Evolutionary conservation across 1,284 basidiomycete genomes (phyloP).

Genomic region (Ganoderma lingzhi): DNA sequence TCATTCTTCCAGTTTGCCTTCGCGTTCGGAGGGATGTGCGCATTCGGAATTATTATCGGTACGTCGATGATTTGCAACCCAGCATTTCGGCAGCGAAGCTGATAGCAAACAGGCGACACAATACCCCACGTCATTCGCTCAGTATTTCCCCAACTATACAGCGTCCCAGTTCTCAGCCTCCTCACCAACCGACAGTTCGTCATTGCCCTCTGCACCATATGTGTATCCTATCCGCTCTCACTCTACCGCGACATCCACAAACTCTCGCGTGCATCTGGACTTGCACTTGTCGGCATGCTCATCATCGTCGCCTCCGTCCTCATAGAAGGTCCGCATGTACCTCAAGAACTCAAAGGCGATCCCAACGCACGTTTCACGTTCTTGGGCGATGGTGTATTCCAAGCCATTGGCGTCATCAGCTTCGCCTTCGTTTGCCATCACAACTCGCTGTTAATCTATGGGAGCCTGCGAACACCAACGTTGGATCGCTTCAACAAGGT

Average conservation of each 20-base stretch:
- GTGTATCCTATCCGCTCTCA: slow-evolving; percentile 94
- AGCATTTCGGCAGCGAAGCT: slow-evolving; percentile 50
- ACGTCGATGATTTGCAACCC: slow-evolving; percentile 46
- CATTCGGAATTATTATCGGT: slow-evolving; percentile 93
- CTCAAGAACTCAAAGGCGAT: slow-evolving; percentile 81
- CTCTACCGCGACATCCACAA: slow-evolving; percentile 98
- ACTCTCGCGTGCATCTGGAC: slow-evolving; percentile 89
- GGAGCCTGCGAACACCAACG: slow-evolving; percentile 91
- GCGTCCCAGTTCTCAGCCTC: slow-evolving; percentile 76
- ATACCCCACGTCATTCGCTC: slow-evolving; percentile 94
- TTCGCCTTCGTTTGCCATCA: slow-evolving; percentile 97
- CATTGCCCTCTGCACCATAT: slow-evolving; percentile 85
- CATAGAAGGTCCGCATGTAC: slow-evolving; percentile 86
- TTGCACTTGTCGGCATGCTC: slow-evolving; percentile 92
- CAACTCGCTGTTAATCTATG: slow-evolving; percentile 95
- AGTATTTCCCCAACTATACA: slow-evolving; percentile 80
- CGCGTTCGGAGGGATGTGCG: slow-evolving; percentile 98
- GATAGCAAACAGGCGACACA: slow-evolving; percentile 75
- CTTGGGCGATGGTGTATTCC: slow-evolving; percentile 82
- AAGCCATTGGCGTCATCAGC: slow-evolving; percentile 94
- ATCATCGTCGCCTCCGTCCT: slow-evolving; percentile 93
- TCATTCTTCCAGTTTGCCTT: slow-evolving; percentile 99
- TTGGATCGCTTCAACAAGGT: slow-evolving; percentile 94
- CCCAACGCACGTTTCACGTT: slow-evolving; percentile 76
- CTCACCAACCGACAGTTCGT: slow-evolving; percentile 90